Evolutionary conservation across 306 rosid species (phyloP), one percentile per base, ranked within the genome.

Genomic region (Prunus kanzakura): DNA sequence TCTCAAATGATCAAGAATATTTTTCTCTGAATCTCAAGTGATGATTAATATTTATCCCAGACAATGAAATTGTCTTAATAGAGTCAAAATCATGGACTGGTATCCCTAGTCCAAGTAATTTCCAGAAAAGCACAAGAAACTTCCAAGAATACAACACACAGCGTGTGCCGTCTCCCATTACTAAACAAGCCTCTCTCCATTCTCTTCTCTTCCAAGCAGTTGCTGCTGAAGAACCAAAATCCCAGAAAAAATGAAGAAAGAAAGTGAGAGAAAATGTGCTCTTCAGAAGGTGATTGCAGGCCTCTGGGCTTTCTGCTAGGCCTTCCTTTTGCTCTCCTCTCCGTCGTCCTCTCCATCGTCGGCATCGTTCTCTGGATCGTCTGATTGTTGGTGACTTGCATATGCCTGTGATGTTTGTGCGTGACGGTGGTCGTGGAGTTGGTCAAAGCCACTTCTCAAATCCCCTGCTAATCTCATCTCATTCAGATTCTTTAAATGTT

Each of bases 281-380:
- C 78, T 47, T 76, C 82, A n/a, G 87, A 93, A 7, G 96, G 97
- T 27, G 93, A 93, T 15, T 93, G 98, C 87, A 86, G 97, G 82
- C 98, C 98, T 19, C 73, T 93, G 67, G 98, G 98, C 11, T 93
- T 93, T 79, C 88, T 93, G 6, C 78, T 93, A 68, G 97, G 98
- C 78, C 93, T 93, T 60, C 96, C 98, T 76, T 91, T 93, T 66
- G 97, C 97, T 32, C 70, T 90, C 56, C 89, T 93, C 73, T 79
- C 84, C 22, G 90, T 91, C 71, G 11, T 93, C 64, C 16, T 93
- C 85, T 93, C 97, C 74, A 45, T 93, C 77, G 81, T 93, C 80
- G 97, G 92, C 76, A 4, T 93, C 51, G 9, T 91, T 60, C 3
- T 93, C 55, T 93, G 95, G 97, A 91, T 91, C 69, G 88, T 93